Evolutionary conservation across 2,329 filamentous ascomycete genomes (phyloP), one percentile per base, ranked within the genome.

Genomic region (Trichoderma hamatum): DNA sequence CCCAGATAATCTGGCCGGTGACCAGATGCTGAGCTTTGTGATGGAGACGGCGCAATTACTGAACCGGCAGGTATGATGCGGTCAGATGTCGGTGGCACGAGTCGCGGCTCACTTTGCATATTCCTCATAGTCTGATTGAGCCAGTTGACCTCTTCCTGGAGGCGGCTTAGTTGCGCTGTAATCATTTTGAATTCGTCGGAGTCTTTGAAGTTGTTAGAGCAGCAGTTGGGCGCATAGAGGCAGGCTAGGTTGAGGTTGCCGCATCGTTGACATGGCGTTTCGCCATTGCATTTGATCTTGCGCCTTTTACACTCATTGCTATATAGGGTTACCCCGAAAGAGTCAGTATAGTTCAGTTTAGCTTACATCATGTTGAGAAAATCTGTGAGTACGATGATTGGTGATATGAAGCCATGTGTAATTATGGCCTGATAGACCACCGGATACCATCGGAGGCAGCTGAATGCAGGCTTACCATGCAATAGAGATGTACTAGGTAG

Each of bases 131-230:
- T 92, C 70, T 88, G 87, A 76, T 90, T 92, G 36, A 98, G 86
- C 72, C 86, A 86, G 70, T 92, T 90, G 75, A 97, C 91, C 80
- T 97, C 93, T 67, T 95, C 90, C 78, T 97, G 94, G 28, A 97
- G 85, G 10, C 86, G 85, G 13, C 83, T 82, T 70, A 97, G 88
- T 73, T 96, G 91, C 39, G 86, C 84, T 67, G 89, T 88, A 89
- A 97, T 93, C 46, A 89, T 86, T 76, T 89, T 92, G 83, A 94
- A 97, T 78, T 97, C 94, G 11, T 96, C 92, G 58, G 93, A 94
- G 75, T 97, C 94, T 79, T 95, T 96, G 85, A 97, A 94, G 79
- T 88, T 93, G 82, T 88, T 94, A 71, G 87, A 82, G 76, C 88
- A 90, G 77, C 89, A 90, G 75, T 90, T 90, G 16, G 88, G 85